phyloP scores from a whole-genome alignment of 179 eudicot species.

The Vitellaria paradoxa region DNA sequence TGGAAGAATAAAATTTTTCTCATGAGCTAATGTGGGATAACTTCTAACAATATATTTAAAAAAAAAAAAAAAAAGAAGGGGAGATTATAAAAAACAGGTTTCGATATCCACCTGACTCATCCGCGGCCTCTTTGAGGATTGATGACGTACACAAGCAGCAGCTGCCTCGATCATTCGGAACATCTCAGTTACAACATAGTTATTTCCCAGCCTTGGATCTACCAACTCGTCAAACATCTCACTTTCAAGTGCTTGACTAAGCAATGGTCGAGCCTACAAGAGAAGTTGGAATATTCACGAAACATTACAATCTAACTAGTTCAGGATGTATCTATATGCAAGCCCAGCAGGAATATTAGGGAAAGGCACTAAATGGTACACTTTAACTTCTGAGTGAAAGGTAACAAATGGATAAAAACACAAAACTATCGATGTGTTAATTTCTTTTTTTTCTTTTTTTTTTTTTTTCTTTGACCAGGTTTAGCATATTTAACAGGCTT shows the following conservation, averaged over 20 bases:
- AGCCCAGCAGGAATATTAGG: background rate
- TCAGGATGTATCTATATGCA: background rate
- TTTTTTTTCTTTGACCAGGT: background rate
- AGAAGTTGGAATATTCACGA: background rate
- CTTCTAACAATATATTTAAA: too few relatives aligned
- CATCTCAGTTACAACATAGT: constrained; percentile 66
- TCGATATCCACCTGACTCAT: constrained; percentile 74
- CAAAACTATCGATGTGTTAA: too few relatives aligned
- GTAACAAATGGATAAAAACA: background rate
- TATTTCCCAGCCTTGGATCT: constrained; percentile 68
- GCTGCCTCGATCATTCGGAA: constrained; percentile 91
- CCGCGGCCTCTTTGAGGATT: constrained; percentile 74
- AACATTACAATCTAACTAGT: background rate
- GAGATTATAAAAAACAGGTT: background rate
- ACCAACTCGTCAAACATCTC: constrained; percentile 68
- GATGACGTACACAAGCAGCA: constrained; percentile 93
- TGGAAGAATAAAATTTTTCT: background rate
- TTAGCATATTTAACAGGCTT: background rate
- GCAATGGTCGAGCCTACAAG: constrained; percentile 84
- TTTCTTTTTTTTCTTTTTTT: background rate
- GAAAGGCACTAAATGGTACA: background rate
- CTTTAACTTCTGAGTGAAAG: background rate
- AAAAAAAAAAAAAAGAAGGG: background rate
- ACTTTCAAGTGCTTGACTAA: constrained; percentile 66
- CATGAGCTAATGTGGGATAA: too few relatives aligned